Conservation (phyloP, 2,329 filamentous ascomycete species). For the Ascochyta fabae region DNA sequence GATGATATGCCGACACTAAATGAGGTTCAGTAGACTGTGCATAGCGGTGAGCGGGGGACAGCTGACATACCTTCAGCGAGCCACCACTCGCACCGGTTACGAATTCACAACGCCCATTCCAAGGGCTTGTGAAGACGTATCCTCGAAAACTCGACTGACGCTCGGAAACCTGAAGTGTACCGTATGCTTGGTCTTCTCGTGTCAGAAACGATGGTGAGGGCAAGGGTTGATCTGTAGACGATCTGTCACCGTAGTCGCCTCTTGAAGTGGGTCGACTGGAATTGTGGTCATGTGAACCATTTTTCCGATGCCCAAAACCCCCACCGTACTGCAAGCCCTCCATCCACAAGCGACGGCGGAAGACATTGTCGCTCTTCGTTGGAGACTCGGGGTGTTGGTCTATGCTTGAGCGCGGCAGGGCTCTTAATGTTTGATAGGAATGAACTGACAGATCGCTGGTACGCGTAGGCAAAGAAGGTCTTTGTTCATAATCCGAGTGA, state of each 20-base stretch:
- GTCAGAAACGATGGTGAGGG: conserved; percentile 27
- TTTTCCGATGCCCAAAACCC: conserved; percentile 50
- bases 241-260: conserved; percentile 28
- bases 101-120: conserved; percentile 88
- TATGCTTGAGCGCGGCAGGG: background rate
- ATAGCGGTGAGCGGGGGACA: too few species aligned
- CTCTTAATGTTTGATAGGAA: conserved; percentile 11
- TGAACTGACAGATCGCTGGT: conserved; percentile 24
- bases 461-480: conserved; percentile 21
- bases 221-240: conserved; percentile 23
- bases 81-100: conserved; percentile 77
- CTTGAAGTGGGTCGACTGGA: conserved; percentile 31
- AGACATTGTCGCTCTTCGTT: conserved; percentile 36
- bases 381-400: background rate
- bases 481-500: conserved; percentile 28
- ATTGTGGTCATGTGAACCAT: conserved; percentile 39
- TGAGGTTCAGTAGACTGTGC: conserved; percentile 15
- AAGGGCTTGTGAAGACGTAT: conserved; percentile 83
- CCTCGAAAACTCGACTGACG: conserved; percentile 60
- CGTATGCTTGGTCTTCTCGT: conserved; percentile 37
- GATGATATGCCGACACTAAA: conserved; percentile 71
- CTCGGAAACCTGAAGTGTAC: conserved; percentile 51
- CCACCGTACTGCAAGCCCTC: conserved; percentile 52
- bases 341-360: conserved; percentile 57
- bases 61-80: conserved; percentile 61